Evolutionary conservation across 441 rosid genomes (phyloP), one percentile per base, ranked within the genome.

Genomic region (Corymbia citriodora): DNA sequence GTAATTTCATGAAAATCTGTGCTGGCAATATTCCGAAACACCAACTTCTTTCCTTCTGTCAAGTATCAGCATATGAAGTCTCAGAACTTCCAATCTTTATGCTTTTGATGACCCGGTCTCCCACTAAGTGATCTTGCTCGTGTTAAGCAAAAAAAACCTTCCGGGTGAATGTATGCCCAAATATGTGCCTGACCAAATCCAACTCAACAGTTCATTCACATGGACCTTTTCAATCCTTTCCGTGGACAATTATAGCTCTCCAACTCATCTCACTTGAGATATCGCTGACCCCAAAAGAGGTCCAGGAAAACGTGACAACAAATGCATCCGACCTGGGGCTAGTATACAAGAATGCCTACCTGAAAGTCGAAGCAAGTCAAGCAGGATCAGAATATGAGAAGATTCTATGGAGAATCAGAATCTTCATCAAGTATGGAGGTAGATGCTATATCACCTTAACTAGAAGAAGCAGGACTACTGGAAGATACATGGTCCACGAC

Each of bases 401-500:
- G 52, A 79, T 23, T 40, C 9, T 10, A 23, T 45, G 85, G 50
- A 33, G 52, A 45, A 45, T 45, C 40, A 55, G 48, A 40, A 55
- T 55, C 16, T 36, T 21, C 45, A 87, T 29, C 18, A 21, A 87
- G 45, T 21, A 85, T 27, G 55, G 49, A 52, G n/a, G 8, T 33
- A 74, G 65, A 72, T 52, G 36, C 55, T 6, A 31, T 25, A 89
- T 33, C 70, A 36, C 55, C 52, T 31, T 25, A 63, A 54, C 65
- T 50, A 88, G 40, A 27, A 45, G 72, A 65, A 70, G n/a, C 31
- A 70, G 49, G 52, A 31, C 55, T 61, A 59, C 89, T 81, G 81
- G 92, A 63, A 54, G 91, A 92, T 82, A 90, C 83, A 91, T 85
- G 82, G 59, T 16, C 90, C 86, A 27, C 53, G 83, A 91, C 87